Conservation (phyloP, 2,329 filamentous ascomycete species). For the Periconia sp. region DNA sequence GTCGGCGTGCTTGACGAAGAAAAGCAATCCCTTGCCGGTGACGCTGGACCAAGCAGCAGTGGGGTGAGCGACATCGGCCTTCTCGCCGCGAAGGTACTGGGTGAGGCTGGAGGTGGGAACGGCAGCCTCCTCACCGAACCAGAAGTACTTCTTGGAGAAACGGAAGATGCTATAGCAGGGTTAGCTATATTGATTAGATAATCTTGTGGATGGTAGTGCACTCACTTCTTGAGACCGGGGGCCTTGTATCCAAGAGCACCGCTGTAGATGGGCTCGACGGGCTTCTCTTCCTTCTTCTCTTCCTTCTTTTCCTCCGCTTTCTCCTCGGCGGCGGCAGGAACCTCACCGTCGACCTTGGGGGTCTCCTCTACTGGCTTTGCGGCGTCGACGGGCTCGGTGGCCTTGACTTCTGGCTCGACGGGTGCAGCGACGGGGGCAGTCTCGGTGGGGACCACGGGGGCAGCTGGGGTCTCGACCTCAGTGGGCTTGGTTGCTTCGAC, state of each 20-base stretch:
- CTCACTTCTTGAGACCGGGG: constrained; percentile 87
- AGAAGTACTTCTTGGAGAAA: constrained; percentile 90
- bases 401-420: constrained; percentile 37
- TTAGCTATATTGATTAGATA: constrained; percentile 9
- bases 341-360: constrained; percentile 36
- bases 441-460: constrained; percentile 34
- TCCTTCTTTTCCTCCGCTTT: constrained; percentile 35
- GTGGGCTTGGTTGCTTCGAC: constrained; percentile 69
- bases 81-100: constrained; percentile 84
- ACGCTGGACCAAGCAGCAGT: constrained; percentile 86
- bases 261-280: constrained; percentile 72
- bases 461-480: constrained; percentile 20
- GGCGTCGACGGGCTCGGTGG: constrained; percentile 43
- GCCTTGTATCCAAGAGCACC: constrained; percentile 89
- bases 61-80: constrained; percentile 75
- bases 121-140: constrained; percentile 59
- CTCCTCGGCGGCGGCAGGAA: constrained; percentile 44
- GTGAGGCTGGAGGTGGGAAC: constrained; percentile 74
- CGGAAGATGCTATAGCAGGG: constrained; percentile 70
- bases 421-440: constrained; percentile 30
- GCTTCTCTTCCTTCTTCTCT: constrained; percentile 51
- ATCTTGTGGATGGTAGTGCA: constrained; percentile 8
- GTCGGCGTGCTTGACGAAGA: constrained; percentile 80
- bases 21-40: constrained; percentile 93
- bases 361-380: constrained; percentile 39